Evolutionary conservation across 2,329 filamentous ascomycete genomes (phyloP).

Genomic region (Paecilomyces sp.): DNA sequence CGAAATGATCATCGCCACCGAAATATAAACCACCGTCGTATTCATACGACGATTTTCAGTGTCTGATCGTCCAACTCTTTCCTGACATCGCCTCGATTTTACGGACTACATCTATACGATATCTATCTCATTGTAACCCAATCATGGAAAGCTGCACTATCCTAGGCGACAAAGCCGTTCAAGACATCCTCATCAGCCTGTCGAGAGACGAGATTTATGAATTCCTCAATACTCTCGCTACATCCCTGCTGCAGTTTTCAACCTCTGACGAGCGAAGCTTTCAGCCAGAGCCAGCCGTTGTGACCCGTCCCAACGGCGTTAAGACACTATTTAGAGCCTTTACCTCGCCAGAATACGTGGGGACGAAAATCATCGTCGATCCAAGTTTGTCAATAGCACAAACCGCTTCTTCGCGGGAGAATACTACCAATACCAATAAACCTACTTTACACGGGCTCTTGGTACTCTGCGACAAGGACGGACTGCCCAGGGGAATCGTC

Average conservation of each 20-base stretch:
- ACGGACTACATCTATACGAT: too few relatives aligned
- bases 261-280: not conserved
- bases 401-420: not conserved
- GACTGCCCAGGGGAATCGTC: not conserved
- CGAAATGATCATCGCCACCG: too few relatives aligned
- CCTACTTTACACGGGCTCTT: not conserved
- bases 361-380: not conserved
- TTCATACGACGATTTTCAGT: too few relatives aligned
- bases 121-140: too few relatives aligned
- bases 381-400: not conserved
- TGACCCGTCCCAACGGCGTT: not conserved
- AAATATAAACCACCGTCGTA: too few relatives aligned
- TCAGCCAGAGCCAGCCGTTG: not conserved
- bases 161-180: not conserved
- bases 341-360: not conserved
- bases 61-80: too few relatives aligned
- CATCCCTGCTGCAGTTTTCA: not conserved
- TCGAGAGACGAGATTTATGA: not conserved
- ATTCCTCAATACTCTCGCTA: not conserved
- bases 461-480: not conserved
- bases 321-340: not conserved
- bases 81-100: too few relatives aligned
- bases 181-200: not conserved
- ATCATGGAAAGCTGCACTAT: not conserved
- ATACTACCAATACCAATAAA: not conserved